Evolutionary conservation across 1,139 yeast species (phyloP), one percentile per base, ranked within the genome.

Genomic region (Yamadazyma spencermartinsiae): DNA sequence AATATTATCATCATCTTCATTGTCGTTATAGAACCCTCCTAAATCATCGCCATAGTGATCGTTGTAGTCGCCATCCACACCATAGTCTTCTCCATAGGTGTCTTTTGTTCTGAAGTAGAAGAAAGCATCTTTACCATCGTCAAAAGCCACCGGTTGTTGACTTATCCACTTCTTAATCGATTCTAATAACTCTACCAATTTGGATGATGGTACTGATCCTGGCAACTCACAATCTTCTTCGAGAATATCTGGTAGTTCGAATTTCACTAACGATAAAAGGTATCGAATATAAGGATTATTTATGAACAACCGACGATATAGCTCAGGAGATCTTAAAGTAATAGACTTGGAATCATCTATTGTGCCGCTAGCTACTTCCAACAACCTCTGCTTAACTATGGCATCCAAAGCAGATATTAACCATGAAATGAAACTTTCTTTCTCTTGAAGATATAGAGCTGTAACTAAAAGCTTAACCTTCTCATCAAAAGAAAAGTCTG

Each of bases 381-480:
- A 39, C 4, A 55, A 36, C 34, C 61, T 50, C 24, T 53, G 56
- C 28, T 55, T 51, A 2, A 57, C 40, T 6, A 68, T 53, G 25
- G 62, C 54, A 24, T 60, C 64, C 21, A 80, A 45, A 16, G 72
- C 73, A 3, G 57, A 54, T 2, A 65, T 55, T 13, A 76, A 46
- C 77, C 79, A 76, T 12, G 61, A 61, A 2, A 80, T 56, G 20
- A 68, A 52, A 2, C 55, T 48, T 13, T 54, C 60, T 40, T 72
- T 70, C 13, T 72, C 81, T 36, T 69, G 74, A 36, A 69, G 70
- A 15, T 72, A 57, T 32, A 80, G 52, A 0, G 76, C 70, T 30
- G 80, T 76, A 7, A 80, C 74, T 24, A 78, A 54, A 21, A 79
- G 67, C 35, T 71, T 65, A 30, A 70, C 52, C 41, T 69, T 64